phyloP scores from a whole-genome alignment of 805 yeast species.

The Cyberlindnera saturnus region DNA sequence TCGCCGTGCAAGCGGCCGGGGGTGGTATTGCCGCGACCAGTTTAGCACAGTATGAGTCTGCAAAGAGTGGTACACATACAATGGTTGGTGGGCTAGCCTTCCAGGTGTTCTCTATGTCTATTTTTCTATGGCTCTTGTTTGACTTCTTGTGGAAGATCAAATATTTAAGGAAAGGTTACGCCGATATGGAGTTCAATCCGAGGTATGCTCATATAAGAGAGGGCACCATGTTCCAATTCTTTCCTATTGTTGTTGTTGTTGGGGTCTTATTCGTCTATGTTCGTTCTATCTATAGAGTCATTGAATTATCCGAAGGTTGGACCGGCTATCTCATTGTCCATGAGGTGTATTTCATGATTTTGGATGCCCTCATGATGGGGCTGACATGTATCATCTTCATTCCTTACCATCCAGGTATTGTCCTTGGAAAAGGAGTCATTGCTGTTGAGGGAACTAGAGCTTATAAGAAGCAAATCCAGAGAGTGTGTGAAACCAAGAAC shows the following conservation, averaged over 20 bases:
- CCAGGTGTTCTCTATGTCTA: slow-evolving; percentile 65
- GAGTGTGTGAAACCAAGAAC: neutral
- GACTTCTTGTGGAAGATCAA: slow-evolving; percentile 44
- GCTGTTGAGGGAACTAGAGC: slow-evolving; percentile 3
- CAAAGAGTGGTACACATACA: too few relatives aligned
- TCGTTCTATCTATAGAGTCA: slow-evolving; percentile 67
- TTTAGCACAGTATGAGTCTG: slow-evolving; percentile 24
- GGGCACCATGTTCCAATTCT: slow-evolving; percentile 31
- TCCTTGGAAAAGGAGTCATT: slow-evolving; percentile 26
- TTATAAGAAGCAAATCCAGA: neutral
- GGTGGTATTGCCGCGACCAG: slow-evolving; percentile 55
- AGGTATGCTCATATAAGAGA: slow-evolving; percentile 30
- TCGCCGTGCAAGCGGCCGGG: slow-evolving; percentile 67
- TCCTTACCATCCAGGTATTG: slow-evolving; percentile 58
- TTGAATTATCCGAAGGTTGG: slow-evolving; percentile 73
- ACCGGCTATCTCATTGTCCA: slow-evolving; percentile 54
- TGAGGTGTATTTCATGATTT: slow-evolving; percentile 52
- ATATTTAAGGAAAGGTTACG: slow-evolving; percentile 17
- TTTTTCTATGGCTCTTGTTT: slow-evolving; percentile 47
- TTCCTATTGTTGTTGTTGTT: slow-evolving; percentile 38
- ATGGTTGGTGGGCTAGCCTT: slow-evolving; percentile 71
- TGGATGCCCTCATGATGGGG: slow-evolving; percentile 60
- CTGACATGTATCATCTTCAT: slow-evolving; percentile 42
- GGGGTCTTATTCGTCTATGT: slow-evolving; percentile 50
- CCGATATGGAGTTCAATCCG: slow-evolving; percentile 30